Evolutionary conservation across 495 filamentous ascomycete genomes (phyloP), one percentile per base, ranked within the genome.

Genomic region (Trichoderma reesei): DNA sequence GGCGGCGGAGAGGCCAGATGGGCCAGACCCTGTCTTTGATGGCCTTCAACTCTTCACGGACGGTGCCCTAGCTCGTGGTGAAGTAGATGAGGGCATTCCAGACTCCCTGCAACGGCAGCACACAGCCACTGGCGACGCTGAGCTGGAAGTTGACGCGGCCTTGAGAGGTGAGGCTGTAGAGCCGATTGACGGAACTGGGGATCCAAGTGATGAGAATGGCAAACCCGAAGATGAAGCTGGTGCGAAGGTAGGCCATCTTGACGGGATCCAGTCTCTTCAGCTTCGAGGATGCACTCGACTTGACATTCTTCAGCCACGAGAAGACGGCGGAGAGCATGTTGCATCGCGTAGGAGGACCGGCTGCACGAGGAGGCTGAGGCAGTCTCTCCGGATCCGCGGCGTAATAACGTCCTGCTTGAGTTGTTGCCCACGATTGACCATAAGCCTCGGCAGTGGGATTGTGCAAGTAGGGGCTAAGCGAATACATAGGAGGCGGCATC

Each of bases 41-140:
- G 18, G 60, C 39, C 18, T 42, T 42, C 9, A 69, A 42, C 66
- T 80, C 77, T 13, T 72, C 69, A 13, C 65, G 68, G 20, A 80
- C 60, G 5, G 72, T 63, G 0, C 26, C 18, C 78, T 74, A 78
- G 37, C 70, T 82, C 1, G 89, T 90, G 5, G 83, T 83, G 51
- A 87, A 78, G 72, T 91, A 95, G 56, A 95, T 90, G 26, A 91
- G 73, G 31, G 86, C 83, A 68, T 94, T 96, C 88, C 90, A 92
- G 63, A 93, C 86, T 11, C 91, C 91, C 70, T 95, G 91, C 0
- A 91, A 73, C 0, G 91, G 90, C n/a, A 95, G 76, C 0, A 95
- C 89, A 39, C 91, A 76, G 1, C 86, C 84, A 13, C 86, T 85
- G 3, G 82, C 80, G 41, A 90, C 82, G 68, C 91, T 89, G 20